phyloP scores from a whole-genome alignment of 1,284 basidiomycete genomes.

The Fomitopsis schrenkii region DNA sequence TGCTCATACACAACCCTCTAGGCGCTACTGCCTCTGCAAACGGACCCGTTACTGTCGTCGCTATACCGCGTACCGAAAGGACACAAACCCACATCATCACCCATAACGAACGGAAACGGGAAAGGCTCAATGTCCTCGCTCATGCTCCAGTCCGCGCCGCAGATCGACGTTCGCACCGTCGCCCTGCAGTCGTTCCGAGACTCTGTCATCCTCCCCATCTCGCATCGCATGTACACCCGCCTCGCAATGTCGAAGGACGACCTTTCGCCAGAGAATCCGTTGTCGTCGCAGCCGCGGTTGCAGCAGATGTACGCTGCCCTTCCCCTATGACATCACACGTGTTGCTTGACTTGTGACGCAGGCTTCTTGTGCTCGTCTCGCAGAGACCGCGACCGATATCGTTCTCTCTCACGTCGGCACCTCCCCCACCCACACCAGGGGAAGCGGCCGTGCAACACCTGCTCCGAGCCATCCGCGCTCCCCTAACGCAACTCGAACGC shows the following conservation, averaged over 20 bases:
- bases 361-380: conserved; percentile 75
- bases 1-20: conserved; percentile 22
- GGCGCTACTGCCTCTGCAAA: conserved; percentile 77
- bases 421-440: conserved; percentile 49
- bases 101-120: conserved; percentile 46
- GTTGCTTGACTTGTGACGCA: conserved; percentile 21
- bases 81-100: conserved; percentile 44
- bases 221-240: conserved; percentile 48
- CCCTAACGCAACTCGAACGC: conserved; percentile 25
- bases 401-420: conserved; percentile 48
- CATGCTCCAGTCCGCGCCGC: conserved; percentile 25
- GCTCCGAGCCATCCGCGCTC: conserved; percentile 53
- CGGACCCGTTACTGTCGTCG: conserved; percentile 62
- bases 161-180: conserved; percentile 78
- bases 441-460: conserved; percentile 65
- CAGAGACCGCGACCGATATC: conserved; percentile 49
- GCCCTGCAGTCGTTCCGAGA: conserved; percentile 82
- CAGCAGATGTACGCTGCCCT: conserved; percentile 62
- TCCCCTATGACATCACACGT: background rate
- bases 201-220: conserved; percentile 67
- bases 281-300: conserved; percentile 56
- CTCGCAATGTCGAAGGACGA: conserved; percentile 51
- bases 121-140: conserved; percentile 37
- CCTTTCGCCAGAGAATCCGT: conserved; percentile 38
- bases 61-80: conserved; percentile 61